Evolutionary conservation across 1,284 basidiomycete genomes (phyloP).

Genomic region (Apiotrichum porosum): DNA sequence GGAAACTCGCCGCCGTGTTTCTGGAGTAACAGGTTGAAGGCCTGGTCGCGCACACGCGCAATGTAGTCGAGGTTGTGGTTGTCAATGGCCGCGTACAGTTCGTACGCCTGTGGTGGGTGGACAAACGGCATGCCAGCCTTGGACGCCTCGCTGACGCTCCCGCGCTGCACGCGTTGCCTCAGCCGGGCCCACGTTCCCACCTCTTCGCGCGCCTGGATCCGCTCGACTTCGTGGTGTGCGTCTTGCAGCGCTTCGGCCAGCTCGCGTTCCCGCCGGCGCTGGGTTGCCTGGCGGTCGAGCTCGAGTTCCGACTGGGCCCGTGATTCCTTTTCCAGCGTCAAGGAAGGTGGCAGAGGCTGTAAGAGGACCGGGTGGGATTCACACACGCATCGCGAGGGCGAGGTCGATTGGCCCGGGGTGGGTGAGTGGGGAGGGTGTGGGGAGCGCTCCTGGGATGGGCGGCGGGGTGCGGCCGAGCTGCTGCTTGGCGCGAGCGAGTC

Average conservation of each 20-base stretch:
- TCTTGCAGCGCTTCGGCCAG: constrained; percentile 47
- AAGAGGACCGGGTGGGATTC: constrained; percentile 36
- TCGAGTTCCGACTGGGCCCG: constrained; percentile 38
- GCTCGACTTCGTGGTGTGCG: constrained; percentile 33
- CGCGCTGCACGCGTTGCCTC: background rate
- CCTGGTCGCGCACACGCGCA: constrained; percentile 47
- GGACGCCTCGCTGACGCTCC: background rate
- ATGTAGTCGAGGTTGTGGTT: constrained; percentile 47
- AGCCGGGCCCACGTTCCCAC: constrained; percentile 27
- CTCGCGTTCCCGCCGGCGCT: constrained; percentile 28
- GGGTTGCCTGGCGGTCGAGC: constrained; percentile 34
- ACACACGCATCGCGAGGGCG: constrained; percentile 2
- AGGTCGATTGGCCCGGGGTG: background rate
- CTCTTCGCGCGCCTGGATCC: constrained; percentile 21
- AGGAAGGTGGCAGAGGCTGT: constrained; percentile 33
- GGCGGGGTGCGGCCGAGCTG: too few relatives aligned
- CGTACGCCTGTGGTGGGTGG: constrained; percentile 46
- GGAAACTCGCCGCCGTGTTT: constrained; percentile 48
- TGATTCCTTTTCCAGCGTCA: constrained; percentile 27
- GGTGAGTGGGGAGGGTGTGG: background rate
- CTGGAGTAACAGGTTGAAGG: constrained; percentile 42
- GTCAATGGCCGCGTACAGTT: constrained; percentile 49
- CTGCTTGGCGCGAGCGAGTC: background rate
- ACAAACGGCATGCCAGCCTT: constrained; percentile 28
- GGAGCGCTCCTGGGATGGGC: background rate